Conservation (phyloP, 768 basidiomycete species). For the Lactarius sanguifluus region DNA sequence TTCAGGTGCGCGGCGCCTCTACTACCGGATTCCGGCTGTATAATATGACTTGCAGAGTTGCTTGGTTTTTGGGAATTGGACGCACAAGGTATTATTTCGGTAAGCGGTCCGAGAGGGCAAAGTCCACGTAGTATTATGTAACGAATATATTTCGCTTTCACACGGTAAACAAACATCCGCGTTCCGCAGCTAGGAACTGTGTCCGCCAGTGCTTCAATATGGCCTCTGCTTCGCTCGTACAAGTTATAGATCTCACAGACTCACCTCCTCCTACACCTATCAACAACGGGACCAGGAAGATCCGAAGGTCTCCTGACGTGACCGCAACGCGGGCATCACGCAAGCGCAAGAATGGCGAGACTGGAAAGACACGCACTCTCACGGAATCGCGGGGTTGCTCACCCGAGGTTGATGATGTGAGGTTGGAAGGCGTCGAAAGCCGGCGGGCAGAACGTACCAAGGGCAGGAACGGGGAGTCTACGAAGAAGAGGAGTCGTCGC, state of each 20-base stretch:
- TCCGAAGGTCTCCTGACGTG: background rate
- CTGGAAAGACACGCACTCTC: background rate
- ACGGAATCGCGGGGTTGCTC: conserved; percentile 4
- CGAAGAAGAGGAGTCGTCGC: conserved; percentile 19
- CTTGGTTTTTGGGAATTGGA: conserved; percentile 43
- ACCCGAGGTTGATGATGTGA: conserved; percentile 2
- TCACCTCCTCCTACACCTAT: conserved; percentile 1
- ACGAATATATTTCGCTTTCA: background rate
- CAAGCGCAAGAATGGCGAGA: conserved; percentile 23
- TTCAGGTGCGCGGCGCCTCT: conserved; percentile 47
- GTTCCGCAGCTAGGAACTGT: background rate
- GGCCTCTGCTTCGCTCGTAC: conserved; percentile 16
- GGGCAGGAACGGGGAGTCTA: background rate
- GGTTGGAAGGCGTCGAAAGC: background rate
- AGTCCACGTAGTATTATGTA: background rate
- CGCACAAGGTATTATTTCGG: conserved; percentile 38
- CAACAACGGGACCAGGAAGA: conserved; percentile 5
- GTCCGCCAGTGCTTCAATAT: conserved; percentile 7
- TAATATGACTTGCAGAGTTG: conserved; percentile 32
- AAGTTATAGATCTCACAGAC: conserved; percentile 30
- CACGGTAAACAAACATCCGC: background rate
- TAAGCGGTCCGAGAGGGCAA: conserved; percentile 19
- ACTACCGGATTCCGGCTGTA: background rate
- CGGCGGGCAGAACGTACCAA: background rate
- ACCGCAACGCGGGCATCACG: background rate